Evolutionary conservation across 306 rosid species (phyloP).

Genomic region (Quercus ilex): DNA sequence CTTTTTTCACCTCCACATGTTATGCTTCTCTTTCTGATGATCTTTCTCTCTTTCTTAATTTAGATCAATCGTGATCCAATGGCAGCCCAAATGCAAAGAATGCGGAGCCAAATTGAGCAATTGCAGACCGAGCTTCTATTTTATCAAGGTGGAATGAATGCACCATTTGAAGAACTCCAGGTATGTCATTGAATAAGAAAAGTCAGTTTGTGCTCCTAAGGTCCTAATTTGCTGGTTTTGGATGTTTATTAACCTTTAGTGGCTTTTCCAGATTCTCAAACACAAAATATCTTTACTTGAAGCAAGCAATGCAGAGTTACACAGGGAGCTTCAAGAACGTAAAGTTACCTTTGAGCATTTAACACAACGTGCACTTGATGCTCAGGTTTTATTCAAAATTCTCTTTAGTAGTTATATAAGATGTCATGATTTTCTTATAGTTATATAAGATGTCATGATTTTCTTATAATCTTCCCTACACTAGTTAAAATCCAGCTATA

Average conservation of each 20-base stretch:
- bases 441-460: not conserved
- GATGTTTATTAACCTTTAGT: conserved; percentile 14
- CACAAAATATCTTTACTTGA: conserved; percentile 88
- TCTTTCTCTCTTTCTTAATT: conserved; percentile 12
- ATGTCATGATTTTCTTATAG: not conserved
- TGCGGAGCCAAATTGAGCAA: conserved; percentile 93
- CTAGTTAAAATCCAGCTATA: not conserved
- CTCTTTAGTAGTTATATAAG: not conserved
- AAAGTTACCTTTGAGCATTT: conserved; percentile 40
- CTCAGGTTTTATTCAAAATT: conserved; percentile 33
- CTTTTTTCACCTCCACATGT: conserved; percentile 7
- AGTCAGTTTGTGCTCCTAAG: conserved; percentile 10
- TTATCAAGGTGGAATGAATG: conserved; percentile 63
- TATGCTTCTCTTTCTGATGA: conserved; percentile 13
- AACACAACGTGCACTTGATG: conserved; percentile 45
- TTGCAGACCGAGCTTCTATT: conserved; percentile 81
- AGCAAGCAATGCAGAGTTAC: conserved; percentile 76
- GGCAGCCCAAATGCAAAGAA: conserved; percentile 70
- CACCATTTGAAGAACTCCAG: conserved; percentile 88
- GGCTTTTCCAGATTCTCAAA: conserved; percentile 64
- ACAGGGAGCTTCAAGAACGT: conserved; percentile 56
- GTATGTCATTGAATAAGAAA: conserved; percentile 24
- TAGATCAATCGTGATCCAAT: conserved; percentile 91
- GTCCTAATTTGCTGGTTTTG: conserved; percentile 4
- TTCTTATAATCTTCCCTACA: not conserved